phyloP scores from a whole-genome alignment of 2,329 filamentous ascomycete species.

The Stagonosporopsis cucurbitacearum region DNA sequence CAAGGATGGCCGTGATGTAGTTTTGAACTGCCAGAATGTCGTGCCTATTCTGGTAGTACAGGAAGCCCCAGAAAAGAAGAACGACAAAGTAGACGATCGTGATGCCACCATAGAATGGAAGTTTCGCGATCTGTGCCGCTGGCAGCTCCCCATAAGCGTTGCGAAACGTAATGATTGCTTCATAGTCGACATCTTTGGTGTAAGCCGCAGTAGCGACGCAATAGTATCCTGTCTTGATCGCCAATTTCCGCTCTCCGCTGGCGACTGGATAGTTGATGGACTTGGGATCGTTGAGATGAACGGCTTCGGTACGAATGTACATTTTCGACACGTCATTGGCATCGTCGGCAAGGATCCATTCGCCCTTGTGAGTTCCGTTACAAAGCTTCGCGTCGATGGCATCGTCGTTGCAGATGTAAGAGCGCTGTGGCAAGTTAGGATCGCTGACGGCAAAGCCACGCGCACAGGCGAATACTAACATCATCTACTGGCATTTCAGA shows the following conservation, averaged over 20 bases:
- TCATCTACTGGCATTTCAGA: constrained; percentile 38
- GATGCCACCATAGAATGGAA: constrained; percentile 95
- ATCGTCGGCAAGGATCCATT: constrained; percentile 82
- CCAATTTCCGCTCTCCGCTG: constrained; percentile 33
- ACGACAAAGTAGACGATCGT: constrained; percentile 93
- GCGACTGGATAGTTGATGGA: constrained; percentile 82
- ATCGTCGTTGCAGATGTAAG: constrained; percentile 78
- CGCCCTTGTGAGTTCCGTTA: constrained; percentile 76
- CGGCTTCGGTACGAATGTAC: constrained; percentile 77
- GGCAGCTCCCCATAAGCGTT: constrained; percentile 97
- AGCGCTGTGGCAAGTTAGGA: constrained; percentile 55
- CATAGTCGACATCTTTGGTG: constrained; percentile 70
- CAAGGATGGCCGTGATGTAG: constrained; percentile 95
- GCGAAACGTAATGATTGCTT: constrained; percentile 85
- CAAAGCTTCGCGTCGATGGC: constrained; percentile 74
- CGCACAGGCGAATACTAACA: constrained; percentile 23
- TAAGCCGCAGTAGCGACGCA: constrained; percentile 83
- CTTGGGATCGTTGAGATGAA: constrained; percentile 78
- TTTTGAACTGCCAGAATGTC: constrained; percentile 98
- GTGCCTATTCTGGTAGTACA: constrained; percentile 91
- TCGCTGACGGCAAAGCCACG: not conserved
- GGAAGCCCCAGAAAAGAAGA: constrained; percentile 86
- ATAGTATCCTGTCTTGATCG: constrained; percentile 86
- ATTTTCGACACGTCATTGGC: constrained; percentile 73
- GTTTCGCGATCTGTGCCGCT: constrained; percentile 92